Conservation (phyloP, 2,329 filamentous ascomycete genomes). For the Diaporthe vaccinii region DNA sequence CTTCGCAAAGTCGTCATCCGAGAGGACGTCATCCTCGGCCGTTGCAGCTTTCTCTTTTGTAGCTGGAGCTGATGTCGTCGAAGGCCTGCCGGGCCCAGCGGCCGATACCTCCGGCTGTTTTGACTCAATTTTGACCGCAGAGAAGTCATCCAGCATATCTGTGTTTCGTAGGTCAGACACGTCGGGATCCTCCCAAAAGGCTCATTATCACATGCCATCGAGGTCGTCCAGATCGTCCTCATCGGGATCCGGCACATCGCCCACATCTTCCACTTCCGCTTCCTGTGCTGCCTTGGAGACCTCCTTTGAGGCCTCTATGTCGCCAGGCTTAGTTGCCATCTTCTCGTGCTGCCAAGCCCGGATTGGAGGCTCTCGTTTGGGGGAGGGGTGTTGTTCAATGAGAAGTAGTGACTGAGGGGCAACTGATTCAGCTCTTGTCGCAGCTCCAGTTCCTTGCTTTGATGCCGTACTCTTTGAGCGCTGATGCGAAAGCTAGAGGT, state of each 20-base stretch:
- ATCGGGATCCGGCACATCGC: conserved; percentile 86
- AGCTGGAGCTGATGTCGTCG: conserved; percentile 43
- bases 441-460: neutral
- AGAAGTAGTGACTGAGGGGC: conserved; percentile 21
- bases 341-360: conserved; percentile 11
- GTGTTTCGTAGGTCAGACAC: conserved; percentile 39
- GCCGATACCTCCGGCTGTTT: conserved; percentile 52
- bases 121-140: conserved; percentile 70
- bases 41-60: conserved; percentile 46
- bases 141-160: conserved; percentile 97
- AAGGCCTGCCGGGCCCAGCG: conserved; percentile 45
- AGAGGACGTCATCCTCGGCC: conserved; percentile 58
- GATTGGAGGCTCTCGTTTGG: neutral
- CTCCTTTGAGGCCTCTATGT: conserved; percentile 39
- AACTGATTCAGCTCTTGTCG: conserved; percentile 5
- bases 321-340: conserved; percentile 43
- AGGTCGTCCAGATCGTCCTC: conserved; percentile 94
- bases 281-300: conserved; percentile 46
- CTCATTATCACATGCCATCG: conserved; percentile 73
- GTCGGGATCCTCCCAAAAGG: neutral
- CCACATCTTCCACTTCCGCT: conserved; percentile 50
- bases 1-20: conserved; percentile 85
- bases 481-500: neutral
- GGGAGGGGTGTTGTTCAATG: neutral
- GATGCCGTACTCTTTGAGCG: neutral